Conservation (phyloP, 257 asterid species). For the Penstemon davidsonii region DNA sequence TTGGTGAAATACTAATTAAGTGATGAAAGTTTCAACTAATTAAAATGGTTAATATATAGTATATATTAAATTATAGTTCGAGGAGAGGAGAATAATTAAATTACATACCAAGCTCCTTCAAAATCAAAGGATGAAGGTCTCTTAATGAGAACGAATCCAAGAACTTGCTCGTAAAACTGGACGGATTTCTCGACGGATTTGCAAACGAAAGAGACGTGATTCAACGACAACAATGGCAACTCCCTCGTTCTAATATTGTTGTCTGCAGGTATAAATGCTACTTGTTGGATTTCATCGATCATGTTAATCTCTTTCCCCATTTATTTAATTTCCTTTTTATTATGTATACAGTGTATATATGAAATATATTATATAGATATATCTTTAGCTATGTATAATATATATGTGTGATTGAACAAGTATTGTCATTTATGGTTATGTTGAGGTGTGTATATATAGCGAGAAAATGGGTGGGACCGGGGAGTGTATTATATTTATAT, state of each 20-base stretch:
- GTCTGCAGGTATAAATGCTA: no score
- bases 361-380: no score
- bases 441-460: neutral
- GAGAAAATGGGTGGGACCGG: neutral
- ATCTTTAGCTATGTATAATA: neutral
- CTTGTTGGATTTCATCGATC: neutral
- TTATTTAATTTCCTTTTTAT: no score
- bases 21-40: no score
- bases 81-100: no score
- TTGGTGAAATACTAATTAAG: no score
- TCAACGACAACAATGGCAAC: constrained; percentile 55
- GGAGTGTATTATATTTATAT: neutral
- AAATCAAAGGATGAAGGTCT: constrained; percentile 84
- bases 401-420: no score
- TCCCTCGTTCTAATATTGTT: neutral
- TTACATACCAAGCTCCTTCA: constrained; percentile 76
- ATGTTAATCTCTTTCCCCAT: constrained; percentile 23
- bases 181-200: constrained; percentile 59
- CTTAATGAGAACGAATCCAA: constrained; percentile 73
- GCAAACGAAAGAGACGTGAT: constrained; percentile 78
- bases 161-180: constrained; percentile 60
- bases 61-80: no score
- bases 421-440: neutral
- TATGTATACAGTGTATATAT: no score
- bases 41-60: no score